These are phyloP conservation scores for Sanchytrium tribonematis DNA, from an alignment of 371 early-diverging fungal species.

Conservation along the genomic window DNA sequence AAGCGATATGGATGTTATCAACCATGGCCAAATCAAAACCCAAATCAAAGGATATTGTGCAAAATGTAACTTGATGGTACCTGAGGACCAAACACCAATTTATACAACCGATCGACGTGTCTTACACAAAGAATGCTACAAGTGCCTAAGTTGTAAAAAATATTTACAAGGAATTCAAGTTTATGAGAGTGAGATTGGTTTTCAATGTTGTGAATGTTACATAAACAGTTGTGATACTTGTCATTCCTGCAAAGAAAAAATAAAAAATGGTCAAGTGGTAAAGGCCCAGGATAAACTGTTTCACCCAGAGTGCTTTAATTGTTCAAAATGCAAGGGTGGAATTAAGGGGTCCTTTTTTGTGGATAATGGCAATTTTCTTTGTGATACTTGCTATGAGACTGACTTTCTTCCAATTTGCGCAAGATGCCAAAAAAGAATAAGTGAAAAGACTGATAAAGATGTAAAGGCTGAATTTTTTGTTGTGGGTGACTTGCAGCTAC, in stretches of 20 bases:
- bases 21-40: background rate
- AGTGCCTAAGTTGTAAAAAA: background rate
- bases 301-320: background rate
- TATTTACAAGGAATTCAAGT: background rate
- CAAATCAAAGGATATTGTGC: background rate
- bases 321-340: background rate
- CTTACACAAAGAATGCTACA: background rate
- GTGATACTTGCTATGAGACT: background rate
- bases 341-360: background rate
- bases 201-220: background rate
- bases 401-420: background rate
- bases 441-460: background rate
- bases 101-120: background rate
- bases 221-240: background rate
- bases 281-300: background rate
- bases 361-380: background rate
- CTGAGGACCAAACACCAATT: background rate
- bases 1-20: background rate
- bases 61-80: background rate
- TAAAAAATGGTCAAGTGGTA: background rate
- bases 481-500: background rate
- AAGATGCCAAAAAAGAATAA: background rate
- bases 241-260: background rate
- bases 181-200: background rate
- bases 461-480: background rate